These are phyloP conservation scores for Megacollybia marginata DNA, from an alignment of 768 basidiomycete genomes.

Conservation along the genomic window DNA sequence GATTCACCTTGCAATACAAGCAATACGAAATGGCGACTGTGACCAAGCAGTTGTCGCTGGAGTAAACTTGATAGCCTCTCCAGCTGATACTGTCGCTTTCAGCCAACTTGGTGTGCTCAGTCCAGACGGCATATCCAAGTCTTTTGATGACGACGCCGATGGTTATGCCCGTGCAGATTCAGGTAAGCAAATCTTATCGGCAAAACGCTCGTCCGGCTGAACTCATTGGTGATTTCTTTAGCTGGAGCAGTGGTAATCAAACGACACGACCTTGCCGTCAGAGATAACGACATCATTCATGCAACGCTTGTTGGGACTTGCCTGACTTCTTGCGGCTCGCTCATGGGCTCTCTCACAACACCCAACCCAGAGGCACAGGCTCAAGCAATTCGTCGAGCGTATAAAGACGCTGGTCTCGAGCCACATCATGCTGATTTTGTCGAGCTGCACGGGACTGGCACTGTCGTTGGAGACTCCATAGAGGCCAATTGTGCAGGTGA, in stretches of 20 bases:
- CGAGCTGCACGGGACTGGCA: slow-evolving; percentile 35
- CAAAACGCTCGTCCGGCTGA: no score
- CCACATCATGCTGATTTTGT: slow-evolving; percentile 29
- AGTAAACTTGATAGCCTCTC: slow-evolving; percentile 19
- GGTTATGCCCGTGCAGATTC: slow-evolving; percentile 23
- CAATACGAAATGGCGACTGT: slow-evolving; percentile 27
- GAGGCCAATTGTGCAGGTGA: slow-evolving; percentile 33
- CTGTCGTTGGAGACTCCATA: slow-evolving; percentile 32
- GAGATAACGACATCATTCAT: slow-evolving; percentile 24
- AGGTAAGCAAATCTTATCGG: slow-evolving; percentile 5
- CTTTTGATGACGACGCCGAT: slow-evolving; percentile 22
- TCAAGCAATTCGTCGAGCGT: slow-evolving; percentile 22
- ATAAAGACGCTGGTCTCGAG: slow-evolving; percentile 11
- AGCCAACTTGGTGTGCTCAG: slow-evolving; percentile 19
- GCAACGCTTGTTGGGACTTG: slow-evolving; percentile 23
- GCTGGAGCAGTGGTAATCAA: slow-evolving; percentile 19
- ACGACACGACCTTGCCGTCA: slow-evolving; percentile 19
- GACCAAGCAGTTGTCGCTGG: slow-evolving; percentile 29
- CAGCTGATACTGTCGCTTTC: slow-evolving; percentile 3
- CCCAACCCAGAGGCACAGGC: slow-evolving; percentile 22
- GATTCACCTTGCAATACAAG: slow-evolving; percentile 29
- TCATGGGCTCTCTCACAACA: slow-evolving; percentile 16
- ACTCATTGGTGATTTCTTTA: no score
- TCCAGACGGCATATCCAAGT: slow-evolving; percentile 22
- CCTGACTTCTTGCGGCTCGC: slow-evolving; percentile 21